Conservation (phyloP, 495 filamentous ascomycete species). For the Penicillium arizonense region DNA sequence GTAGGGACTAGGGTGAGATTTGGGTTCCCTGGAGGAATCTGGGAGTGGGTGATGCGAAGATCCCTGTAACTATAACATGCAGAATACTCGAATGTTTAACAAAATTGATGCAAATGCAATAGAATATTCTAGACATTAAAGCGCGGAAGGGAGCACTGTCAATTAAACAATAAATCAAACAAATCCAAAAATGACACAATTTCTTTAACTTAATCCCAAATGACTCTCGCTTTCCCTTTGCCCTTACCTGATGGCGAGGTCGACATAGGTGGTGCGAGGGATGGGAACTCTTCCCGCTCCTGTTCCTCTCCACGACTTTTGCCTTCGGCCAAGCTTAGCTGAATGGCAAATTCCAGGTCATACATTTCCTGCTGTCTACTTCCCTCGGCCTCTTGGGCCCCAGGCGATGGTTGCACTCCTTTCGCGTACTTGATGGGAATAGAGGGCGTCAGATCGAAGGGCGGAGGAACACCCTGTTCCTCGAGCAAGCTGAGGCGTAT, state of each 20-base stretch:
- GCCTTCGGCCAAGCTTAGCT: slow-evolving; percentile 81
- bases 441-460: slow-evolving; percentile 35
- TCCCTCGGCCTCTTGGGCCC: slow-evolving; percentile 28
- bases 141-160: background rate
- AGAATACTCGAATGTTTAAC: no score
- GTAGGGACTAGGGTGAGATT: background rate
- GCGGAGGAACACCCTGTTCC: slow-evolving; percentile 11
- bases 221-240: slow-evolving; percentile 46
- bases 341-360: slow-evolving; percentile 81
- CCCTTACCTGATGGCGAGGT: slow-evolving; percentile 39
- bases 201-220: slow-evolving; percentile 21
- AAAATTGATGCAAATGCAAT: no score
- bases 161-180: background rate
- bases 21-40: no score
- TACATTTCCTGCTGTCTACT: slow-evolving; percentile 55
- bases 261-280: slow-evolving; percentile 44
- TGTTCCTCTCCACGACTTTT: slow-evolving; percentile 45
- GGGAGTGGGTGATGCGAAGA: no score
- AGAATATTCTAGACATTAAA: background rate
- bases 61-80: no score
- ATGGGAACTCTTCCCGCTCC: slow-evolving; percentile 57
- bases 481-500: slow-evolving; percentile 76
- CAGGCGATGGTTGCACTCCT: slow-evolving; percentile 22
- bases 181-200: slow-evolving; percentile 1
- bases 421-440: slow-evolving; percentile 55